phyloP scores from a whole-genome alignment of 441 rosid genomes.

The Mallotus japonicus region DNA sequence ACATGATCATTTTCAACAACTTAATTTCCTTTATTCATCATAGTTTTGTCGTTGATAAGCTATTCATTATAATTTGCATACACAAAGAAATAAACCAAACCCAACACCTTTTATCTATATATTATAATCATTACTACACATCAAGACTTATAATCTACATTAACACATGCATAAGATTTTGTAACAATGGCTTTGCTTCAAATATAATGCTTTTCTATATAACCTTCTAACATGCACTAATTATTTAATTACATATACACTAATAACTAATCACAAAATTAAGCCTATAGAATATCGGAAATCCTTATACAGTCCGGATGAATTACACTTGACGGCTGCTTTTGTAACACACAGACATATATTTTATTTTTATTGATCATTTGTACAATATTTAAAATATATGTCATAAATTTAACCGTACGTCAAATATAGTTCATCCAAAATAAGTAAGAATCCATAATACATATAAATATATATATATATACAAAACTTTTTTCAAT shows the following conservation, averaged over 20 bases:
- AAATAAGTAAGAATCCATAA: too few relatives aligned
- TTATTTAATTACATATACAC: neutral
- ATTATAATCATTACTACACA: neutral
- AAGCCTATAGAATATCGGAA: neutral
- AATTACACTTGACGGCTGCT: too few relatives aligned
- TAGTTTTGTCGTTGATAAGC: too few relatives aligned
- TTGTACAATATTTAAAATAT: too few relatives aligned
- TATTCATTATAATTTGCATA: neutral
- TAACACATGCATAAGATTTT: neutral
- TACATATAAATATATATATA: too few relatives aligned
- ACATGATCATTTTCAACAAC: conserved; percentile 4
- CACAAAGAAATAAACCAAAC: neutral
- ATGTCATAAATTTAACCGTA: too few relatives aligned
- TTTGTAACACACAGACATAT: too few relatives aligned
- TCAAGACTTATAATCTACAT: neutral
- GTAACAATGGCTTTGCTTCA: neutral
- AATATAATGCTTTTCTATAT: neutral
- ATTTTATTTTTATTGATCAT: too few relatives aligned
- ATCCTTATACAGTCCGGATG: too few relatives aligned
- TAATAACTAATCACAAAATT: neutral
- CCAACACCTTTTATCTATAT: neutral
- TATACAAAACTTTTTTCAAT: too few relatives aligned
- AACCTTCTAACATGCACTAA: neutral
- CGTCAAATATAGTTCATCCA: too few relatives aligned
- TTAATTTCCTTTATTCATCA: conserved; percentile 4